These are phyloP conservation scores for Lachnum nothofagi DNA, from an alignment of 2,329 filamentous ascomycete genomes.

Conservation along the genomic window DNA sequence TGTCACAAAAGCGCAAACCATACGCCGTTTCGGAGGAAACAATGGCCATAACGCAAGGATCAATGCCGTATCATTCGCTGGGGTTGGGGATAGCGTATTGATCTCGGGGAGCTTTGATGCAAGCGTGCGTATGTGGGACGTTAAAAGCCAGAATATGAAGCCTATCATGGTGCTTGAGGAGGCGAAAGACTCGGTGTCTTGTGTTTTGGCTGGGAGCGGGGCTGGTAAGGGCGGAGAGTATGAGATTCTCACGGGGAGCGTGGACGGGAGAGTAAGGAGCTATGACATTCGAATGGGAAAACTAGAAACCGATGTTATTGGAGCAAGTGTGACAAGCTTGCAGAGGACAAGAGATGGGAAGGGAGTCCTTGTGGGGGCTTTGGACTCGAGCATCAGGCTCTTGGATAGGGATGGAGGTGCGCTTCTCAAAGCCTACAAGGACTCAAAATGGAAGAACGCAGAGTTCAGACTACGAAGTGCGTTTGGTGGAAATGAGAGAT, in stretches of 20 bases:
- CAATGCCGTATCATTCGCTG: conserved; percentile 74
- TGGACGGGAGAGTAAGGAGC: conserved; percentile 74
- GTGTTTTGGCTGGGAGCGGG: conserved; percentile 32
- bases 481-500: conserved; percentile 69
- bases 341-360: conserved; percentile 66
- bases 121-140: conserved; percentile 72
- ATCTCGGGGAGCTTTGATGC: conserved; percentile 71
- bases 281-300: conserved; percentile 80
- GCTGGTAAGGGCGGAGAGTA: conserved; percentile 32
- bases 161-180: conserved; percentile 70
- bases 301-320: conserved; percentile 65
- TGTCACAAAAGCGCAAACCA: conserved; percentile 72
- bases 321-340: conserved; percentile 70
- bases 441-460: conserved; percentile 40
- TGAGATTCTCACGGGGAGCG: conserved; percentile 68
- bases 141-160: conserved; percentile 47
- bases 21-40: conserved; percentile 64
- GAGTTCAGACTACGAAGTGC: conserved; percentile 34
- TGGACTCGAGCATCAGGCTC: conserved; percentile 73
- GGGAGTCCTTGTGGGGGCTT: conserved; percentile 65
- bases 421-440: conserved; percentile 66
- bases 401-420: conserved; percentile 74
- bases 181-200: conserved; percentile 60
- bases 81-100: conserved; percentile 67
- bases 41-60: conserved; percentile 47